phyloP scores from a whole-genome alignment of 306 rosid species.

The Castanea crenata region DNA sequence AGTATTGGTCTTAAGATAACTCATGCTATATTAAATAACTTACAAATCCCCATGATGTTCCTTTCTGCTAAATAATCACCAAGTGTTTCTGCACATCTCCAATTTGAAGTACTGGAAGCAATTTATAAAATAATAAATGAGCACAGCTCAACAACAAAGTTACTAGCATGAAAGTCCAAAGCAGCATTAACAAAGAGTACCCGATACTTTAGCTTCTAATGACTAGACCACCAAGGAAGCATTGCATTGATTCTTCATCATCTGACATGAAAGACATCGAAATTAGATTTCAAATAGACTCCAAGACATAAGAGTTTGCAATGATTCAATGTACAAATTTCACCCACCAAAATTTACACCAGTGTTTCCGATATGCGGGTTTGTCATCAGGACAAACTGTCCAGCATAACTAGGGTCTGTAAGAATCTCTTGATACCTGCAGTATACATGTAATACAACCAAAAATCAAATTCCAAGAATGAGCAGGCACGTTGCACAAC shows the following conservation, averaged over 20 bases:
- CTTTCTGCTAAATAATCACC: slow-evolving; percentile 77
- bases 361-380: slow-evolving; percentile 93
- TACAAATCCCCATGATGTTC: slow-evolving; percentile 97
- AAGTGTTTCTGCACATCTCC: slow-evolving; percentile 70
- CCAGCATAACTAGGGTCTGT: slow-evolving; percentile 99
- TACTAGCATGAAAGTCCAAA: background rate
- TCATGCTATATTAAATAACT: slow-evolving; percentile 32
- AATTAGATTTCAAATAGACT: slow-evolving; percentile 1
- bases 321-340: background rate
- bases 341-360: slow-evolving; percentile 81
- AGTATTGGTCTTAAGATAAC: background rate
- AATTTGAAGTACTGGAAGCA: slow-evolving; percentile 78
- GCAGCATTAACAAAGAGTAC: slow-evolving; percentile 30
- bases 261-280: slow-evolving; percentile 39
- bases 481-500: background rate
- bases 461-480: background rate
- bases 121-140: slow-evolving; percentile 8
- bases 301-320: background rate
- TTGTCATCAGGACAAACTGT: slow-evolving; percentile 93
- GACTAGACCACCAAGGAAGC: slow-evolving; percentile 88
- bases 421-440: slow-evolving; percentile 93
- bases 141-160: slow-evolving; percentile 14
- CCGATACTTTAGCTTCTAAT: slow-evolving; percentile 83
- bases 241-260: slow-evolving; percentile 77
- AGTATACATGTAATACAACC: slow-evolving; percentile 10